Evolutionary conservation across 345 rosid species (phyloP), one percentile per base, ranked within the genome.

Genomic region (Psidium friedrichsthalianum): DNA sequence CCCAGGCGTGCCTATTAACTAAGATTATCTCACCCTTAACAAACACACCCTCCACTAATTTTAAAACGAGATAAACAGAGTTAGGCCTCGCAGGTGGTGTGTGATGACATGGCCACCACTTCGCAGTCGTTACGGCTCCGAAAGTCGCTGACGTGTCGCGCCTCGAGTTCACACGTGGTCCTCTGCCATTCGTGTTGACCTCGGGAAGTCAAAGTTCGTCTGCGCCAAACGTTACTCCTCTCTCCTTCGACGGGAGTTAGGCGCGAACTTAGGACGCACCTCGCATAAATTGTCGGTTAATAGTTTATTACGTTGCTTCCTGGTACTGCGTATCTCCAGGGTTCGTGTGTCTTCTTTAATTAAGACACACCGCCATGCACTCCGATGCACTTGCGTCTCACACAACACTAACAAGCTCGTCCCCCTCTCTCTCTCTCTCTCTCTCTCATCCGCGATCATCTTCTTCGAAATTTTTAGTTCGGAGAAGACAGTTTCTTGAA

Each of bases 171-270:
- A 16, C 88, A 86, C 88, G 80, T 86, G 88, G 88, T 83, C 83
- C 53, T 83, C 88, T 25, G 16, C 51, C 85, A 74, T 83, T 74
- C 6, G 86, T 83, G 83, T 83, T 83, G 88, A 86, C 80, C 40
- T 24, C 27, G 22, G 16, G 6, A 55, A 74, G 86, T 86, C 86
- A 86, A 36, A 83, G 54, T 74, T 83, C 84, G 59, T 51, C 14
- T 85, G 85, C 88, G 83, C 85, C 85, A 54, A 83, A 83, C 78
- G 84, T 32, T 51, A 40, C 69, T 74, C 44, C 44, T 14, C 44
- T 56, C 81, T 54, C 54, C 89, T 87, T 86, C 89, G 85, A 92
- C 91, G 93, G 91, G 86, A 88, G 94, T 92, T 92, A 89, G 97
- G 97, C 95, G 89, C 90, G 40, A 44, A 6, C 80, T 47, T 21